Evolutionary conservation across 192 early-diverging fungal genomes (phyloP).

Genomic region (Diversispora eburnea): DNA sequence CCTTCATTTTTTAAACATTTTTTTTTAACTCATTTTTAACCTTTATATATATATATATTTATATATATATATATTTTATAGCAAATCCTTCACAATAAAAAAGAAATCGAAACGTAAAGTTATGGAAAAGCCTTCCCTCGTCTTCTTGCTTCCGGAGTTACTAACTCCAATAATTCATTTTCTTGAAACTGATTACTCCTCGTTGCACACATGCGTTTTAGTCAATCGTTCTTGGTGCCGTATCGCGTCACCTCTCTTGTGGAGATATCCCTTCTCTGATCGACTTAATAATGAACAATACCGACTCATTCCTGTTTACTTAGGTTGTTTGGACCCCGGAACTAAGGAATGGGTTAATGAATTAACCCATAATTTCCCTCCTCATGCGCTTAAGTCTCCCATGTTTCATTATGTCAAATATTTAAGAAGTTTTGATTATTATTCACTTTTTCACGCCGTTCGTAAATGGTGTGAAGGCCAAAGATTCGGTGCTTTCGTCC

Average conservation of each 20-base stretch:
- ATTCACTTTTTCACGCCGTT: neutral
- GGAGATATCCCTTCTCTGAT: neutral
- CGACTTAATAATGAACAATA: neutral
- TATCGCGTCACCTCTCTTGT: neutral
- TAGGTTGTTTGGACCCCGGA: neutral
- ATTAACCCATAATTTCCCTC: neutral
- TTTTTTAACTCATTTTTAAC: too few relatives aligned
- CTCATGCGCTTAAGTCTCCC: neutral
- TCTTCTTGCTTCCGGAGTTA: neutral
- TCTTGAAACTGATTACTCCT: neutral
- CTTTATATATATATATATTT: too few relatives aligned
- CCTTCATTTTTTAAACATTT: too few relatives aligned
- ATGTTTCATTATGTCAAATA: neutral
- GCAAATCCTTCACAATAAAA: too few relatives aligned
- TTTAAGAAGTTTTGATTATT: neutral
- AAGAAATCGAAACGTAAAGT: too few relatives aligned
- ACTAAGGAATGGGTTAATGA: neutral
- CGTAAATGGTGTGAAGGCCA: neutral
- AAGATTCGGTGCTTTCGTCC: neutral
- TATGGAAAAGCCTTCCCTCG: too few relatives aligned
- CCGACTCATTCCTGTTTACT: neutral
- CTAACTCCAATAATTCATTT: neutral
- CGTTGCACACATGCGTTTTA: constrained; percentile 1
- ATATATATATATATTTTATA: too few relatives aligned
- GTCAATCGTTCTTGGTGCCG: constrained; percentile 16